Base-by-base conservation (phyloP, 2,329 filamentous ascomycete genomes). In the Periconia sp. region DNA sequence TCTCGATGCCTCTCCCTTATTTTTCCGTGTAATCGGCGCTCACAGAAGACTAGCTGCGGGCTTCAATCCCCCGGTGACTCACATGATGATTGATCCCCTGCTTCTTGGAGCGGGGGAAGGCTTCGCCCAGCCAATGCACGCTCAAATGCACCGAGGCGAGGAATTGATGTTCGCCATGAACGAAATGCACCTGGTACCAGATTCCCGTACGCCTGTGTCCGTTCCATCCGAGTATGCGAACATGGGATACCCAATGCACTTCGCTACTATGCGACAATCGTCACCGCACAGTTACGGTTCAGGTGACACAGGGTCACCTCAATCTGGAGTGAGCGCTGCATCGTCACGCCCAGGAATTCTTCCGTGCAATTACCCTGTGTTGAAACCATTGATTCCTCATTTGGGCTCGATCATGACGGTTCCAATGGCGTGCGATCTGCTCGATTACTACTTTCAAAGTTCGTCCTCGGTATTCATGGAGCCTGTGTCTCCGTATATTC, bases 391-490 rank as follows among this genome's bases (percentile, higher is more conserved):
- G 2, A 70, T 95, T 22, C 89, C 91, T 13, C 88, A 95, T 63
- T 81, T 96, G 33, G 83, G 83, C 16, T 84, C 83, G 43, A 88
- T 95, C 49, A 85, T 96, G 29, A 89, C 90, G 2, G 78, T 88
- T 32, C 81, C 85, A 2, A 79, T 95, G 36, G 92, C 92, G 7
- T 96, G 90, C 73, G 91, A 96, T 66, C 78, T 96, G 33, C 79
- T 96, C 46, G 92, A 96, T 59, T 78, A 92, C 32, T 96, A 96
- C 70, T 96, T 96, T 65, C 84, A 89, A 35, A 95, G 89, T 66
- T 91, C 89, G 2, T 94, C 90, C 3, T 89, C 89, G 1, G 86
- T 88, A 3, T 88, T 92, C 70, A 85, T 94, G 72, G 90, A 95
- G 60, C 91, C 92, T 3, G 86, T 88, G 66, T 96, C 90, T 10